These are phyloP conservation scores for Aegilops speltoides DNA, from an alignment of 176 grass and related monocot genomes.

Conservation along the genomic window DNA sequence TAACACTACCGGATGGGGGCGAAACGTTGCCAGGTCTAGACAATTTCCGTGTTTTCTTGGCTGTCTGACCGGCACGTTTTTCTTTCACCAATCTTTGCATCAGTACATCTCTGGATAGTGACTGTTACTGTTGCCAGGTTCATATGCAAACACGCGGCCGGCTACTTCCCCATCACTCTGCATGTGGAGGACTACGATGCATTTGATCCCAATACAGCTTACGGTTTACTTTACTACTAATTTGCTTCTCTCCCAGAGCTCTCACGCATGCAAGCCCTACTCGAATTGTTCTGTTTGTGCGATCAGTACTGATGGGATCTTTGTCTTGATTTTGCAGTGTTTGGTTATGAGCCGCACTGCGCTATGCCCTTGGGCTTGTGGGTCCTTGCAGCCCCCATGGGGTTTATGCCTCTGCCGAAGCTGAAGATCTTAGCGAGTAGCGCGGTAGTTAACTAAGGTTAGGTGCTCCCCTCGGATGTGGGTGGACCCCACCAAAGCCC, in stretches of 20 bases:
- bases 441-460: not conserved
- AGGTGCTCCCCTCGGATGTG: too few relatives aligned
- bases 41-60: too few relatives aligned
- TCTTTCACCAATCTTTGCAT: too few relatives aligned
- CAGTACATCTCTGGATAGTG: too few relatives aligned
- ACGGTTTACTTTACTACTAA: constrained; percentile 32
- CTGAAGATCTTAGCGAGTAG: not conserved
- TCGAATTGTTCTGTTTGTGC: too few relatives aligned
- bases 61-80: too few relatives aligned
- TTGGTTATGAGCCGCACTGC: not conserved
- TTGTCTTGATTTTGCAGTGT: not conserved
- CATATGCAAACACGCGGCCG: not conserved
- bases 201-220: constrained; percentile 56
- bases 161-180: constrained; percentile 69
- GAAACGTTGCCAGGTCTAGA: not conserved
- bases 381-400: not conserved
- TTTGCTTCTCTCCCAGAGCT: too few relatives aligned
- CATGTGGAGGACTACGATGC: constrained; percentile 60
- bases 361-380: not conserved
- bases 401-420: not conserved
- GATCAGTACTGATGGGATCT: too few relatives aligned
- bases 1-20: not conserved
- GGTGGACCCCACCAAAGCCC: too few relatives aligned
- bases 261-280: too few relatives aligned
- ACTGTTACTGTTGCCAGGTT: not conserved